These are phyloP conservation scores for Westerdykella ornata DNA, from an alignment of 2,329 filamentous ascomycete genomes.

Conservation along the genomic window DNA sequence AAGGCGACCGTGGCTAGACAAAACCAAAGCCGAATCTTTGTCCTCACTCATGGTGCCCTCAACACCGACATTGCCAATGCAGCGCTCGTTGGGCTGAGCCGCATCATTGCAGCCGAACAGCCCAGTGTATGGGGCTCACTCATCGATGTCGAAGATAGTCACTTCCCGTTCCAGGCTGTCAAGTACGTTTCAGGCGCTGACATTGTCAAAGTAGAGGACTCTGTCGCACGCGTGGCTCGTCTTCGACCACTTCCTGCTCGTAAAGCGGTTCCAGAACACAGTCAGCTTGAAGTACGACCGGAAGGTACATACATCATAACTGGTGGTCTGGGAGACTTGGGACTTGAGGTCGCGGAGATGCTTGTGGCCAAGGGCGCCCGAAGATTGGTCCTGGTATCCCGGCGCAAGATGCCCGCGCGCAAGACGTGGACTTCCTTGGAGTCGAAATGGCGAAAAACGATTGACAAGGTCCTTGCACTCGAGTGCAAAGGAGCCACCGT, in stretches of 20 bases:
- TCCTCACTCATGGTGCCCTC: constrained; percentile 18
- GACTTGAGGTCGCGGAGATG: constrained; percentile 30
- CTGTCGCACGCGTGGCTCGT: constrained; percentile 22
- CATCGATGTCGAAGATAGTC: constrained; percentile 29
- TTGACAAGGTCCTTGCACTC: constrained; percentile 5
- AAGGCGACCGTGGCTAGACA: constrained; percentile 8
- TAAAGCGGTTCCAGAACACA: constrained; percentile 5
- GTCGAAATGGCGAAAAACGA: not conserved
- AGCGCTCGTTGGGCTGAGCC: constrained; percentile 29
- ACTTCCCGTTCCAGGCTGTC: constrained; percentile 29
- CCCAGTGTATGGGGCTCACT: constrained; percentile 34
- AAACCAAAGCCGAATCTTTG: constrained; percentile 20
- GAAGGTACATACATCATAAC: constrained; percentile 39
- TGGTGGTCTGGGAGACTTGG: constrained; percentile 35
- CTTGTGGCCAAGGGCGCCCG: constrained; percentile 35
- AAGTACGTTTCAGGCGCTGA: constrained; percentile 36
- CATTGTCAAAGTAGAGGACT: constrained; percentile 33
- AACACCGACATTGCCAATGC: constrained; percentile 23
- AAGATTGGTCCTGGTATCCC: constrained; percentile 34
- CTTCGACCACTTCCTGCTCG: constrained; percentile 18
- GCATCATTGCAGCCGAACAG: constrained; percentile 38
- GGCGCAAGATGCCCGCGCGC: constrained; percentile 29
- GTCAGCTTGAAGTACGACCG: constrained; percentile 9
- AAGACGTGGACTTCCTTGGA: constrained; percentile 15
- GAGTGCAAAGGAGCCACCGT: constrained; percentile 18